A percentile compares a stretch with the other conserved stretches of the same genome.
Evolutionary conservation across 306 rosid species (phyloP).

Genomic region (Luffa aegyptiaca): DNA sequence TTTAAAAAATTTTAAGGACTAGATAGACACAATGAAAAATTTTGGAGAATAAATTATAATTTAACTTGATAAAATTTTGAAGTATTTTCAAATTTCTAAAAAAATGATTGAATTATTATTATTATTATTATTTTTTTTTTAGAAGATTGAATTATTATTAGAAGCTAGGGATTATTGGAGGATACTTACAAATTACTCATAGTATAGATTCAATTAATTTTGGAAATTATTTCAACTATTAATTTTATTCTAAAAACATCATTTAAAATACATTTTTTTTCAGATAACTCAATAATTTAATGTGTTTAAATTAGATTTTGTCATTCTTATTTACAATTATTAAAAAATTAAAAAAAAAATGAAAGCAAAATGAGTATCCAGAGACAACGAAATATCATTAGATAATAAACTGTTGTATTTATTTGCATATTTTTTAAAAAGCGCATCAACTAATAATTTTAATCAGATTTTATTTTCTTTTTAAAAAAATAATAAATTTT

Average conservation of each 20-base stretch:
- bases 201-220: neutral
- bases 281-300: neutral
- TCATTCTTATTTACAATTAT: neutral
- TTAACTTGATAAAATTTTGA: no score
- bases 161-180: neutral
- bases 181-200: neutral
- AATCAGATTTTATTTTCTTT: neutral
- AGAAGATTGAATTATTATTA: neutral
- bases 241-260: neutral
- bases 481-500: neutral
- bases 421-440: neutral
- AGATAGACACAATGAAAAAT: no score
- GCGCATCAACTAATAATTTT: neutral
- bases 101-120: neutral
- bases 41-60: no score
- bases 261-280: neutral
- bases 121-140: no score
- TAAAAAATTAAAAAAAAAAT: neutral
- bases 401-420: neutral
- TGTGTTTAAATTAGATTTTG: neutral
- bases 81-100: no score
- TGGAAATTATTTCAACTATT: neutral
- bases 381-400: constrained; percentile 2
- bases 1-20: no score
- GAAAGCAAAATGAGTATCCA: neutral